Conservation (phyloP, 352 stramenopile genomes). For the Globisporangium cystogenes region DNA sequence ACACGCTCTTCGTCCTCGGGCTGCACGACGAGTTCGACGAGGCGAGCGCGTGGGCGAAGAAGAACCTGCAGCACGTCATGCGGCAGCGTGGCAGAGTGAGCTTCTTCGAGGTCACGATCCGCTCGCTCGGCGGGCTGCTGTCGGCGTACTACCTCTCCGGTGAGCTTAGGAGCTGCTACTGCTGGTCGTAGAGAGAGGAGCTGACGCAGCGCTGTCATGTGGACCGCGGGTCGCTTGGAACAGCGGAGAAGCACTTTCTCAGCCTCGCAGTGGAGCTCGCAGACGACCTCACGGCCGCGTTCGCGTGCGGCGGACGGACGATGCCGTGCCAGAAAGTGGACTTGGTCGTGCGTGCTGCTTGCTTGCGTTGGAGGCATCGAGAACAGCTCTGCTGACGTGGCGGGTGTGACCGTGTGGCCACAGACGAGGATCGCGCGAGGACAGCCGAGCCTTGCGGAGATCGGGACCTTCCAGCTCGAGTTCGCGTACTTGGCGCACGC, state of each 20-base stretch:
- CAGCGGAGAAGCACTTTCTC: slow-evolving; percentile 39
- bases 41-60: slow-evolving; percentile 45
- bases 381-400: neutral
- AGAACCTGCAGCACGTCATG: slow-evolving; percentile 31
- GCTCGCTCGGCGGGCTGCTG: slow-evolving; percentile 47
- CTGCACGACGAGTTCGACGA: slow-evolving; percentile 59
- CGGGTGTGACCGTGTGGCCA: too few relatives aligned
- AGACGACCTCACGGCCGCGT: slow-evolving; percentile 22
- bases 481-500: slow-evolving; percentile 43
- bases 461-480: slow-evolving; percentile 58
- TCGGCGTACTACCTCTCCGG: slow-evolving; percentile 50
- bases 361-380: neutral
- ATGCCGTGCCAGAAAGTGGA: slow-evolving; percentile 35
- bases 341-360: slow-evolving; percentile 22
- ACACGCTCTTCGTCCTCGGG: slow-evolving; percentile 63
- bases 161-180: neutral
- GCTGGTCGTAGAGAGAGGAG: neutral
- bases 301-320: slow-evolving; percentile 22
- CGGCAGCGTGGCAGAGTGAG: slow-evolving; percentile 32
- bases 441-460: slow-evolving; percentile 34
- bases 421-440: slow-evolving; percentile 1
- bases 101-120: slow-evolving; percentile 61
- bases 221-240: too few relatives aligned
- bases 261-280: slow-evolving; percentile 31
- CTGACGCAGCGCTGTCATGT: neutral